Evolutionary conservation across 2,329 filamentous ascomycete genomes (phyloP).

Genomic region (Microdochium paspali): DNA sequence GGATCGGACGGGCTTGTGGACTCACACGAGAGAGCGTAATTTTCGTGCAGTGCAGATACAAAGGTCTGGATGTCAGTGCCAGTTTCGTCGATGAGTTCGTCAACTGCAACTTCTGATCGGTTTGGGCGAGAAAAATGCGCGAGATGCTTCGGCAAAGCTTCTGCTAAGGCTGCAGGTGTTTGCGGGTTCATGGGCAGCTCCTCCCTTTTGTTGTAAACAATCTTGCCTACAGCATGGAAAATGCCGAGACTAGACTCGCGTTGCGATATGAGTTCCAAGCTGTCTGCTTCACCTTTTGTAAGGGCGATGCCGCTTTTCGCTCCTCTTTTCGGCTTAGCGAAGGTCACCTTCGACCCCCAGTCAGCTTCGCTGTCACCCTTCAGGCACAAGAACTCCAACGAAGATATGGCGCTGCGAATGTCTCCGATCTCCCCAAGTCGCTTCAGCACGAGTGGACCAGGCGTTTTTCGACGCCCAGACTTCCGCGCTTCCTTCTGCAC

Average conservation of each 20-base stretch:
- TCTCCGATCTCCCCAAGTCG: conserved; percentile 80
- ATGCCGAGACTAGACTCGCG: conserved; percentile 86
- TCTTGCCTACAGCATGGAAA: conserved; percentile 92
- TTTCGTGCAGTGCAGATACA: conserved; percentile 84
- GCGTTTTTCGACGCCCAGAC: conserved; percentile 65
- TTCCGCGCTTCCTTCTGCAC: conserved; percentile 77
- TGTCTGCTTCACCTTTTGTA: conserved; percentile 71
- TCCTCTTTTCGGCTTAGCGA: conserved; percentile 58
- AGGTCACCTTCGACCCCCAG: conserved; percentile 66
- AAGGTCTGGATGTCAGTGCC: conserved; percentile 90
- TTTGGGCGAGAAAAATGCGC: conserved; percentile 48
- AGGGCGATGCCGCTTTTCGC: conserved; percentile 47
- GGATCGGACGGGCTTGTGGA: conserved; percentile 36
- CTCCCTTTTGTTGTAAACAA: conserved; percentile 90
- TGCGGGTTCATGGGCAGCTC: conserved; percentile 31
- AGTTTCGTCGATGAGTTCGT: conserved; percentile 81
- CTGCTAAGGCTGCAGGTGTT: conserved; percentile 29
- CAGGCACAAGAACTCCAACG: conserved; percentile 84
- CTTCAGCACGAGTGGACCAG: conserved; percentile 70
- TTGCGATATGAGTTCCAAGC: conserved; percentile 70
- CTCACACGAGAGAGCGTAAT: conserved; percentile 80
- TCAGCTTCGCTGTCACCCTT: conserved; percentile 66
- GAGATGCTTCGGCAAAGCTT: conserved; percentile 51
- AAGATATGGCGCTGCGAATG: conserved; percentile 83
- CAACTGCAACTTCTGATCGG: conserved; percentile 55